Percentiles rank a stretch among this genome's conserved stretches.
phyloP scores from a whole-genome alignment of 139 green algal genomes.

The Pleodorina starrii region DNA sequence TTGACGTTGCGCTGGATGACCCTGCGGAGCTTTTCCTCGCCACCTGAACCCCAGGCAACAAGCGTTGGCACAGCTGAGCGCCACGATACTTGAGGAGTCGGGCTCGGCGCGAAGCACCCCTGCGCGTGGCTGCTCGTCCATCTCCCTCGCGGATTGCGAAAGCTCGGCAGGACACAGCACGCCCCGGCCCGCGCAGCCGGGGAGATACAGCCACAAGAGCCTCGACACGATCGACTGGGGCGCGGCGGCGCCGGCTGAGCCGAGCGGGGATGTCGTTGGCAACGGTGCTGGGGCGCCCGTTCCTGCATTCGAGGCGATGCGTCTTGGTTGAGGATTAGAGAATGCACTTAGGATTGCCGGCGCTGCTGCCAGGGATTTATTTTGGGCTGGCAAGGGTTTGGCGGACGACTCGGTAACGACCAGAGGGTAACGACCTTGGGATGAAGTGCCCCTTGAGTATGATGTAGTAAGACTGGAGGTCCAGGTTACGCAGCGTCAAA shows the following conservation, averaged over 20 bases:
- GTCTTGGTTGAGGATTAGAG: background rate
- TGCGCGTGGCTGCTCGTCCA: background rate
- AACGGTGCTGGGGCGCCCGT: background rate
- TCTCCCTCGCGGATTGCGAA: conserved; percentile 13
- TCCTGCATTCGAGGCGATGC: background rate
- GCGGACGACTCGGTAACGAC: too few species aligned
- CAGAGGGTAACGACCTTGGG: too few species aligned
- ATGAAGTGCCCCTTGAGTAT: too few species aligned
- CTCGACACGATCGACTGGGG: conserved; percentile 28
- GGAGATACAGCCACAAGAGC: background rate
- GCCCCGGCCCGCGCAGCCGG: background rate
- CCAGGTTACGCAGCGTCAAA: too few species aligned
- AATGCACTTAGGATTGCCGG: too few species aligned
- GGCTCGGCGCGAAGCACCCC: background rate
- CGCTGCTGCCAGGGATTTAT: too few species aligned
- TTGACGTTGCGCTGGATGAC: too few species aligned
- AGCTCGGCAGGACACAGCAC: background rate
- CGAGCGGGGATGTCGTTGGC: background rate
- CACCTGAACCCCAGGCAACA: conserved; percentile 35
- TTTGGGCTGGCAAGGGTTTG: too few species aligned
- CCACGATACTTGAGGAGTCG: conserved; percentile 27
- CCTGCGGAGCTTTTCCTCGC: too few species aligned
- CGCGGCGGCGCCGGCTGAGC: background rate
- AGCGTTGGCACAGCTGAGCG: background rate
- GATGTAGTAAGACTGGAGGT: too few species aligned